Evolutionary conservation across 805 yeast species (phyloP).

Genomic region (Ogataea saltuana): DNA sequence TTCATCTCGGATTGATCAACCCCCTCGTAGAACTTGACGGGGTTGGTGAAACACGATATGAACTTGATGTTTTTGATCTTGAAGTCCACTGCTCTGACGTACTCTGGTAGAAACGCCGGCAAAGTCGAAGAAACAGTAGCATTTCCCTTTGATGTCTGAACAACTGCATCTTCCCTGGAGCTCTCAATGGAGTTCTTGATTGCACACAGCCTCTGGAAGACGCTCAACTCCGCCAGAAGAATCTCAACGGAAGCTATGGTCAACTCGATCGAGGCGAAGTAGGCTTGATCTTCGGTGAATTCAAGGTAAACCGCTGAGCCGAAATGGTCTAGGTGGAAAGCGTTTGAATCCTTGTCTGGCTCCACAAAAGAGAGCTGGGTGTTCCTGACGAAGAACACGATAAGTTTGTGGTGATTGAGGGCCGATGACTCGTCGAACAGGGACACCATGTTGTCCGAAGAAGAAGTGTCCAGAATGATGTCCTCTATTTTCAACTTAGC

Average conservation of each 20-base stretch:
- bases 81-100: slow-evolving; percentile 14
- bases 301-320: slow-evolving; percentile 15
- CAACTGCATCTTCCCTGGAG: too few relatives aligned
- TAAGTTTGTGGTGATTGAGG: slow-evolving; percentile 18
- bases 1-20: slow-evolving; percentile 33
- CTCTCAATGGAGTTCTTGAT: too few relatives aligned
- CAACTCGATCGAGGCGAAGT: slow-evolving; percentile 10
- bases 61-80: slow-evolving; percentile 20
- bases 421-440: slow-evolving; percentile 21
- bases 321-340: slow-evolving; percentile 22
- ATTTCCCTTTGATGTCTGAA: too few relatives aligned
- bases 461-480: slow-evolving; percentile 29
- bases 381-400: slow-evolving; percentile 24
- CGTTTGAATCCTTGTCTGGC: slow-evolving; percentile 6
- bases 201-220: slow-evolving; percentile 23
- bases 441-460: slow-evolving; percentile 26
- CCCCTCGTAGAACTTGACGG: slow-evolving; percentile 32
- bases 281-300: slow-evolving; percentile 7
- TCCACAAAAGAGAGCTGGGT: slow-evolving; percentile 23
- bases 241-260: slow-evolving; percentile 17
- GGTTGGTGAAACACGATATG: slow-evolving; percentile 32
- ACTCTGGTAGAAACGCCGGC: slow-evolving; percentile 1
- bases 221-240: slow-evolving; percentile 11
- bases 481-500: slow-evolving; percentile 26
- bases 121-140: background rate